Evolutionary conservation across 495 filamentous ascomycete genomes (phyloP).

Genomic region (Podospora fimiseda): DNA sequence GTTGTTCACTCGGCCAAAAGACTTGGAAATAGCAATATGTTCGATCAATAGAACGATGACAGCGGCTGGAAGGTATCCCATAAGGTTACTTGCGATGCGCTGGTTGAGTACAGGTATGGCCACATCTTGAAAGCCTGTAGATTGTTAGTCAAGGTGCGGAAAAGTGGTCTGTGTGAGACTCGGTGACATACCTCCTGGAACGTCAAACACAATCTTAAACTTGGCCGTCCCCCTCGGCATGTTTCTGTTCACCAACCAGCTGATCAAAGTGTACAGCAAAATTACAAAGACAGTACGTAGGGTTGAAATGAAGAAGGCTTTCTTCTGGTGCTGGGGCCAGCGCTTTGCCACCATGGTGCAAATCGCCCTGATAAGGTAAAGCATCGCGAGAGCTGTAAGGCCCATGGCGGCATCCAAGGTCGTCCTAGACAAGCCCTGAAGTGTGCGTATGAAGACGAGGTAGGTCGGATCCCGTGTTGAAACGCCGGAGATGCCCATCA

Average conservation of each 20-base stretch:
- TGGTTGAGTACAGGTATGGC: constrained; percentile 64
- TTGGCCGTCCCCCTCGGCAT: constrained; percentile 40
- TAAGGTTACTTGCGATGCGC: constrained; percentile 24
- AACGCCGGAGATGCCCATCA: constrained; percentile 81
- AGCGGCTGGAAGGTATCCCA: constrained; percentile 32
- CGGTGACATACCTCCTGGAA: constrained; percentile 59
- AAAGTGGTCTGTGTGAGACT: neutral
- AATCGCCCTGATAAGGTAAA: constrained; percentile 70
- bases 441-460: constrained; percentile 74
- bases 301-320: constrained; percentile 85
- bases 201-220: constrained; percentile 64
- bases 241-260: constrained; percentile 68
- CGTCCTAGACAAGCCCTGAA: constrained; percentile 65
- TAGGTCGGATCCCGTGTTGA: constrained; percentile 76
- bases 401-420: constrained; percentile 84
- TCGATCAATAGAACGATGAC: constrained; percentile 95
- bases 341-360: constrained; percentile 65
- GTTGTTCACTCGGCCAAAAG: constrained; percentile 93
- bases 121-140: constrained; percentile 67
- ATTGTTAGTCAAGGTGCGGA: constrained; percentile 1
- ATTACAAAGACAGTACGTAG: constrained; percentile 90
- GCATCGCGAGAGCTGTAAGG: constrained; percentile 69
- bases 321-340: constrained; percentile 61
- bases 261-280: constrained; percentile 87
- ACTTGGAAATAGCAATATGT: constrained; percentile 96